Evolutionary conservation across 495 filamentous ascomycete genomes (phyloP).

Genomic region (Xylaria longipes): DNA sequence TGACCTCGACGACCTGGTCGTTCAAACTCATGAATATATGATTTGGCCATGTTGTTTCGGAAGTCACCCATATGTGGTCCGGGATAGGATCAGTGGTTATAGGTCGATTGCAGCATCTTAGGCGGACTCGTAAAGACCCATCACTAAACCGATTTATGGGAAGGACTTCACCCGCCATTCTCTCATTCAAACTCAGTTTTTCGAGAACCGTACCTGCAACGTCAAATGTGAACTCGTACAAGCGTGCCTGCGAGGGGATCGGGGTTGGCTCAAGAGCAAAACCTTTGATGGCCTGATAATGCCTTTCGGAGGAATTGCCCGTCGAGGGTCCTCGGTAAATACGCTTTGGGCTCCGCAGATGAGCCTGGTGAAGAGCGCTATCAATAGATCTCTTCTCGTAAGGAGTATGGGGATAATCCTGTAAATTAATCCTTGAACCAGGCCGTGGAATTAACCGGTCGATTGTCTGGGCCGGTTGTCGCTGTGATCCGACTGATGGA

Average conservation of each 20-base stretch:
- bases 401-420: conserved; percentile 46
- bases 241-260: conserved; percentile 37
- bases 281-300: conserved; percentile 55
- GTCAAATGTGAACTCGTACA: conserved; percentile 44
- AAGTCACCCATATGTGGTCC: conserved; percentile 63
- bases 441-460: conserved; percentile 45
- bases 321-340: conserved; percentile 34
- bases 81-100: conserved; percentile 22
- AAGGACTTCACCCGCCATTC: conserved; percentile 22
- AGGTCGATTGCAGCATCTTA: conserved; percentile 42
- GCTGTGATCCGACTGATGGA: not conserved
- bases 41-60: conserved; percentile 74
- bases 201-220: conserved; percentile 42
- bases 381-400: conserved; percentile 53
- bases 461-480: conserved; percentile 2
- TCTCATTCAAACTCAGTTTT: conserved; percentile 31
- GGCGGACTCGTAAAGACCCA: conserved; percentile 49
- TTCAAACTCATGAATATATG: conserved; percentile 76
- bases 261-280: conserved; percentile 50
- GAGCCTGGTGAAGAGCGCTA: conserved; percentile 62
- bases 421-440: conserved; percentile 28
- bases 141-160: conserved; percentile 43
- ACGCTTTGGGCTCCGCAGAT: conserved; percentile 62
- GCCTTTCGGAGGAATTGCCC: conserved; percentile 38
- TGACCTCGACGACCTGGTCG: conserved; percentile 57